A percentile compares a stretch with the other conserved stretches of the same genome.
These are phyloP conservation scores for Verticillium nubilum DNA, from an alignment of 2,329 filamentous ascomycete species.

Conservation along the genomic window DNA sequence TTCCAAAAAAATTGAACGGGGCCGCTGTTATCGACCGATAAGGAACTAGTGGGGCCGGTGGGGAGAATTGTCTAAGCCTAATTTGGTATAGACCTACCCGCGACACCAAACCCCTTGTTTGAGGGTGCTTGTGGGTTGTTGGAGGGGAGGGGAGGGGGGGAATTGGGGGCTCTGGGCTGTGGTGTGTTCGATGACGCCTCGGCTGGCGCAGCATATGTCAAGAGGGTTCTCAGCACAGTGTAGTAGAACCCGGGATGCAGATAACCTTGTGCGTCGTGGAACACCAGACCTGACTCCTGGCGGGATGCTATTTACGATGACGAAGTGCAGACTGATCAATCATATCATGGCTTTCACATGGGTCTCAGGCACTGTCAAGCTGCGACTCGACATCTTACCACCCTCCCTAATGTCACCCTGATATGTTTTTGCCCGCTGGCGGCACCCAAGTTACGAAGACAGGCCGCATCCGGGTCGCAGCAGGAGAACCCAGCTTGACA, in stretches of 20 bases:
- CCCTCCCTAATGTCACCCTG: not conserved
- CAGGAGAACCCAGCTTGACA: not conserved
- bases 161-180: not conserved
- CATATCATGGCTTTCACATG: not conserved
- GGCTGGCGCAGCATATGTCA: not conserved
- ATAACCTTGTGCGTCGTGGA: not conserved
- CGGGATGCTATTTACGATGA: not conserved
- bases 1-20: conserved; percentile 16
- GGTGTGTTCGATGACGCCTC: not conserved
- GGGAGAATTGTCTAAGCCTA: not conserved
- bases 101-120: not conserved
- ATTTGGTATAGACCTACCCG: not conserved
- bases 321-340: not conserved
- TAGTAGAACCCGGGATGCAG: not conserved
- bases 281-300: not conserved
- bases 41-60: conserved; percentile 21
- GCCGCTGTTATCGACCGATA: conserved; percentile 22
- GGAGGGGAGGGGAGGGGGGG: not conserved
- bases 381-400: not conserved
- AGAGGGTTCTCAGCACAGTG: not conserved
- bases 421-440: not conserved
- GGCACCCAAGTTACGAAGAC: not conserved
- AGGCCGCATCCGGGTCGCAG: not conserved
- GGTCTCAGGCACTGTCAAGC: too few species aligned
- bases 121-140: not conserved